Percentiles rank a stretch among this genome's conserved stretches.
These are phyloP conservation scores for Ophiostoma quercus DNA, from an alignment of 2,329 filamentous ascomycete species.

Conservation along the genomic window DNA sequence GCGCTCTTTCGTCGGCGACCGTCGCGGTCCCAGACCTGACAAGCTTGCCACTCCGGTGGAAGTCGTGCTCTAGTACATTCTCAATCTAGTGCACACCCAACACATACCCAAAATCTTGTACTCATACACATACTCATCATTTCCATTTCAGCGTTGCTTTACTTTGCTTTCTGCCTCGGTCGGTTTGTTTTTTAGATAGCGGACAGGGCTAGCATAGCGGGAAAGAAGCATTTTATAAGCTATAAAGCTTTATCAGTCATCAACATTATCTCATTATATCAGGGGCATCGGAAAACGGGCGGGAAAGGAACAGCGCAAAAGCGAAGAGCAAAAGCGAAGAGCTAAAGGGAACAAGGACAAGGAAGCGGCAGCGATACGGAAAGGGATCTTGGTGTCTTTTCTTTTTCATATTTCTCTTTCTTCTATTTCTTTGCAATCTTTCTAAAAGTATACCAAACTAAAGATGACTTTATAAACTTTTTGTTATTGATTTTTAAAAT, in stretches of 20 bases:
- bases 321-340: too few species aligned
- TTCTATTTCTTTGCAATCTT: not conserved
- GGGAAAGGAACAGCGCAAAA: slow-evolving; percentile 1
- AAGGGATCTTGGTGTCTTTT: slow-evolving; percentile 5
- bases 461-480: not conserved
- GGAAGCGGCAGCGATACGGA: not conserved
- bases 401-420: slow-evolving; percentile 8
- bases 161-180: slow-evolving; percentile 12
- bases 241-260: not conserved
- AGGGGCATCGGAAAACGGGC: not conserved
- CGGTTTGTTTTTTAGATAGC: slow-evolving; percentile 16
- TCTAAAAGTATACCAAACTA: not conserved
- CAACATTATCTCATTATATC: not conserved
- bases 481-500: not conserved
- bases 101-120: not conserved
- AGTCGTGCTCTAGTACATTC: not conserved
- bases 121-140: not conserved
- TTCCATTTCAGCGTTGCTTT: not conserved
- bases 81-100: too few species aligned
- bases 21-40: not conserved
- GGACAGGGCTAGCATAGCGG: slow-evolving; percentile 16
- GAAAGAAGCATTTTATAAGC: not conserved
- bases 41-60: not conserved
- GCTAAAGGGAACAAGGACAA: too few species aligned
- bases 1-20: not conserved